Evolutionary conservation across 768 basidiomycete genomes (phyloP).

Genomic region (Trametopsis cervina): DNA sequence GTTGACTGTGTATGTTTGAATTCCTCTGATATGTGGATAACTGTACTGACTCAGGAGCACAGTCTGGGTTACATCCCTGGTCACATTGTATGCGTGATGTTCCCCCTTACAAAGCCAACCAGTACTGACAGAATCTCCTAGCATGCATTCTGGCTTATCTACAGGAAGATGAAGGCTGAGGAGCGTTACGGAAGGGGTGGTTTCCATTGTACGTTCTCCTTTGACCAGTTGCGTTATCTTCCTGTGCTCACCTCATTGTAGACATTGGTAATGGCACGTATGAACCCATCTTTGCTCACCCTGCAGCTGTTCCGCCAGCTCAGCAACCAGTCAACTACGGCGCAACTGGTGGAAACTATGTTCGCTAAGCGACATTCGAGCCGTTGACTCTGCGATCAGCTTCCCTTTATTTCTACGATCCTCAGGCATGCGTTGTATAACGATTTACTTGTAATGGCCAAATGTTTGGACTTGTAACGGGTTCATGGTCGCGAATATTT

Average conservation of each 20-base stretch:
- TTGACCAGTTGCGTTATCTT: neutral
- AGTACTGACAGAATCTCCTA: conserved; percentile 12
- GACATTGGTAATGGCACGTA: conserved; percentile 27
- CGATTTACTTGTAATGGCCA: neutral
- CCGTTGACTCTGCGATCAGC: neutral
- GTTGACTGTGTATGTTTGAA: conserved; percentile 61
- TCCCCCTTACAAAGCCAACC: neutral
- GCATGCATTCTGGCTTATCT: conserved; percentile 89
- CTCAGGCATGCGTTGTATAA: neutral
- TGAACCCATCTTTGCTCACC: conserved; percentile 20
- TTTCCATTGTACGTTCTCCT: conserved; percentile 58
- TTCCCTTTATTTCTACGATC: neutral
- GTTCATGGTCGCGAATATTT: neutral
- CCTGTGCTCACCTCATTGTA: conserved; percentile 5
- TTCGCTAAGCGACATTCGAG: conserved; percentile 9
- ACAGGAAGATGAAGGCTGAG: conserved; percentile 84
- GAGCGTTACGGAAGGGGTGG: conserved; percentile 74
- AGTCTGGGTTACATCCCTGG: conserved; percentile 78
- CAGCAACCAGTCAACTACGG: conserved; percentile 22
- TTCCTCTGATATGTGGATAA: neutral
- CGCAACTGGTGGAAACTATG: conserved; percentile 22
- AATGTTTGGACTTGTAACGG: neutral
- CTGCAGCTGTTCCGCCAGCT: conserved; percentile 10
- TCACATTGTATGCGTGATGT: conserved; percentile 36
- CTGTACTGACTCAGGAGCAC: conserved; percentile 6